phyloP scores from a whole-genome alignment of 208 protist genomes.

The Borovskyia barvae region DNA sequence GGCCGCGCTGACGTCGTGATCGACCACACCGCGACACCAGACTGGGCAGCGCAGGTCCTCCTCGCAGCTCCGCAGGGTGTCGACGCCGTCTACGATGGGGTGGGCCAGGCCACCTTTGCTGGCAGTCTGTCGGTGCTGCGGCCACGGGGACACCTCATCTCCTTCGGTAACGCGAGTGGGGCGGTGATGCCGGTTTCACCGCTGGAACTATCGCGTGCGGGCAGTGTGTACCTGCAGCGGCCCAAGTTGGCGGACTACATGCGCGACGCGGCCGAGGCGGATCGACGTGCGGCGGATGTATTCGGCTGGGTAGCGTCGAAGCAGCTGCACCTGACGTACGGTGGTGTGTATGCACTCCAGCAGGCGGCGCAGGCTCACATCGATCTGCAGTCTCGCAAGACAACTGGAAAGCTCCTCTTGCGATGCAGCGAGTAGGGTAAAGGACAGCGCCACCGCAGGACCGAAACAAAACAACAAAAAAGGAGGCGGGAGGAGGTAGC shows the following conservation, averaged over 20 bases:
- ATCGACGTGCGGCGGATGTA: conserved; percentile 49
- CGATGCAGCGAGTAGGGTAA: conserved; percentile 24
- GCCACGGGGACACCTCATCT: conserved; percentile 80
- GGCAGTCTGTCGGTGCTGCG: conserved; percentile 66
- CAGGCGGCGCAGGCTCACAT: conserved; percentile 62
- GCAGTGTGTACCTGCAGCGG: conserved; percentile 82
- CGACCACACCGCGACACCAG: conserved; percentile 47
- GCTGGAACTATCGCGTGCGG: conserved; percentile 43
- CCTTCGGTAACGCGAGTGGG: conserved; percentile 92
- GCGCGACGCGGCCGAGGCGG: conserved; percentile 29
- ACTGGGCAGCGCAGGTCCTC: conserved; percentile 59
- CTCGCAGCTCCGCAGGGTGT: conserved; percentile 43
- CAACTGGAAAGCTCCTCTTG: conserved; percentile 54
- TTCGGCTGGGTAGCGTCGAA: conserved; percentile 56
- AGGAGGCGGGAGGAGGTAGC: too few species aligned
- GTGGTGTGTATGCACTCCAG: conserved; percentile 41
- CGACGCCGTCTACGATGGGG: conserved; percentile 89
- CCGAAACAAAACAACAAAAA: too few species aligned
- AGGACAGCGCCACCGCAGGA: too few species aligned
- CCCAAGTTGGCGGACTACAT: conserved; percentile 74
- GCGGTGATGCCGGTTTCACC: conserved; percentile 61
- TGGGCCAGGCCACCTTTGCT: conserved; percentile 79
- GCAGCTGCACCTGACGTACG: conserved; percentile 48
- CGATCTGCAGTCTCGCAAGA: conserved; percentile 40
- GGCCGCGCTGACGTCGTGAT: conserved; percentile 75